Evolutionary conservation across 148 eudicot genomes (phyloP).

Genomic region (Vaccinium macrocarpon): DNA sequence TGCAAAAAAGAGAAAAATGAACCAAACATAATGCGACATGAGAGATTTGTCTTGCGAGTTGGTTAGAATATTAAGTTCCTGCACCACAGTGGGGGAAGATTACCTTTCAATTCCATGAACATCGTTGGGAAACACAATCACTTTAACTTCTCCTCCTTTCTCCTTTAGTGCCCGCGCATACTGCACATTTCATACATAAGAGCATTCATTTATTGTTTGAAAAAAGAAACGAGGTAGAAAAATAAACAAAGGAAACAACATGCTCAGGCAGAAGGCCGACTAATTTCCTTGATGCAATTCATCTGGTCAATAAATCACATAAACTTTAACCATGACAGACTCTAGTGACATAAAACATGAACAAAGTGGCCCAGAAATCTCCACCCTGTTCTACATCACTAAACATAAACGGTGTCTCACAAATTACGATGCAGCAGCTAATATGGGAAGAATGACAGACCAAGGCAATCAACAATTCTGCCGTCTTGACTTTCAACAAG

Average conservation of each 20-base stretch:
- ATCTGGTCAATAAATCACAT: neutral
- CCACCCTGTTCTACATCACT: neutral
- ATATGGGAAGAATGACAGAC: neutral
- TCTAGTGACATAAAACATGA: neutral
- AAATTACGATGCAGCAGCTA: neutral
- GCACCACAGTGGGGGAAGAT: constrained; percentile 8
- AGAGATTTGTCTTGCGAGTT: neutral
- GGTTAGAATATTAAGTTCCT: neutral
- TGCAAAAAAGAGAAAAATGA: constrained; percentile 42
- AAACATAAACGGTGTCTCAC: neutral
- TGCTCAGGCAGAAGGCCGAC: neutral
- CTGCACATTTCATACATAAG: constrained; percentile 31
- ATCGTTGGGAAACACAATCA: constrained; percentile 80
- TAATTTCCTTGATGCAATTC: neutral
- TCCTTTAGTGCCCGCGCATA: constrained; percentile 81
- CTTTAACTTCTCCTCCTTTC: constrained; percentile 72
- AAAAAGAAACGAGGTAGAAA: neutral
- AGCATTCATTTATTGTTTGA: neutral
- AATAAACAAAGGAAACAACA: neutral
- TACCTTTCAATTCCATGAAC: constrained; percentile 69
- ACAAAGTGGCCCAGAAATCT: constrained; percentile 1
- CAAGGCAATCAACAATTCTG: neutral
- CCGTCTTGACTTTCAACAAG: neutral
- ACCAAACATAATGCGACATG: neutral
- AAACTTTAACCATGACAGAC: neutral